Evolutionary conservation across 2,329 filamentous ascomycete genomes (phyloP).

Genomic region (Pseudogymnoascus sp.): DNA sequence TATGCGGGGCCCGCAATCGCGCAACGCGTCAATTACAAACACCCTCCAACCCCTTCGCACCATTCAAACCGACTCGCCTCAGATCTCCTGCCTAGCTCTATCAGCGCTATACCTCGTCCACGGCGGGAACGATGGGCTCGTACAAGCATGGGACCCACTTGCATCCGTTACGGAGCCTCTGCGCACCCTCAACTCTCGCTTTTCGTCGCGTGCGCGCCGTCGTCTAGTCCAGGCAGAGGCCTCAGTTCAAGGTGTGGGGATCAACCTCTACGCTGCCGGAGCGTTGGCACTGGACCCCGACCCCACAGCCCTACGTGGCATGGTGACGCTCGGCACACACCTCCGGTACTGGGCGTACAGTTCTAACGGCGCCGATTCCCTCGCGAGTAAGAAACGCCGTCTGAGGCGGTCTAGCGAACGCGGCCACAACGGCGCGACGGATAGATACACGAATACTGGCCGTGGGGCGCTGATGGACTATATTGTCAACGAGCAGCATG

Average conservation of each 20-base stretch:
- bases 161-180: slow-evolving; percentile 70
- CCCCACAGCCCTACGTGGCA: slow-evolving; percentile 72
- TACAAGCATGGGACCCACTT: slow-evolving; percentile 94
- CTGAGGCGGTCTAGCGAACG: slow-evolving; percentile 54
- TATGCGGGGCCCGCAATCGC: slow-evolving; percentile 54
- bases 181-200: slow-evolving; percentile 77
- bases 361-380: slow-evolving; percentile 64
- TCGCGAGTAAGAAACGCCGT: slow-evolving; percentile 69
- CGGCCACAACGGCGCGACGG: slow-evolving; percentile 47
- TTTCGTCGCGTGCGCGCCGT: slow-evolving; percentile 72
- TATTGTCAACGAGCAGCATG: slow-evolving; percentile 76
- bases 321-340: slow-evolving; percentile 78
- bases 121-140: slow-evolving; percentile 87
- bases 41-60: slow-evolving; percentile 63
- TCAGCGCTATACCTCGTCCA: slow-evolving; percentile 84
- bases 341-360: slow-evolving; percentile 92
- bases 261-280: slow-evolving; percentile 72
- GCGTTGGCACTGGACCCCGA: slow-evolving; percentile 84
- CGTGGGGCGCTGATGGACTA: slow-evolving; percentile 67
- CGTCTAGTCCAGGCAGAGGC: slow-evolving; percentile 59
- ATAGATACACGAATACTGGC: slow-evolving; percentile 51
- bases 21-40: slow-evolving; percentile 44
- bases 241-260: slow-evolving; percentile 58
- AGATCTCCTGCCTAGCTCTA: slow-evolving; percentile 73
- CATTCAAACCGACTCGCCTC: slow-evolving; percentile 83